These are phyloP conservation scores for Scytalidium lignicola DNA, from an alignment of 2,329 filamentous ascomycete species.

Conservation along the genomic window DNA sequence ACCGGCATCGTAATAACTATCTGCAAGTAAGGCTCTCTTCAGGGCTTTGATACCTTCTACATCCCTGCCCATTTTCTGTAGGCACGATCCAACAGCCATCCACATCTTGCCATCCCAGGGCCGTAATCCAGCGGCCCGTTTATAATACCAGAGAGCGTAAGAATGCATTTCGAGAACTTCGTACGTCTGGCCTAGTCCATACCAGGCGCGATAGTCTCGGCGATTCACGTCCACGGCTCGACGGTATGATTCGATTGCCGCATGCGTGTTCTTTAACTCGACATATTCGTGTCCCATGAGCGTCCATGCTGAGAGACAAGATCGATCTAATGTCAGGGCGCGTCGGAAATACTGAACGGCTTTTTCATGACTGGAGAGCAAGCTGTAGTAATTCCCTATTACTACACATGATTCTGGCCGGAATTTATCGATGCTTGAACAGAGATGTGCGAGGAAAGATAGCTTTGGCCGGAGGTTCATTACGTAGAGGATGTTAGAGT, in stretches of 20 bases:
- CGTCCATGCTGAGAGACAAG: conserved; percentile 93
- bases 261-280: conserved; percentile 97
- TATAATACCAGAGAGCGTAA: conserved; percentile 96
- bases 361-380: conserved; percentile 94
- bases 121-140: conserved; percentile 86
- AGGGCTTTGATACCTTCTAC: conserved; percentile 92
- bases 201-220: conserved; percentile 96
- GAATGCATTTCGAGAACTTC: conserved; percentile 98
- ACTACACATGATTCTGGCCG: conserved; percentile 95
- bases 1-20: conserved; percentile 75
- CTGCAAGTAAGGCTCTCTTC: conserved; percentile 84
- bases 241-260: conserved; percentile 93
- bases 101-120: conserved; percentile 99
- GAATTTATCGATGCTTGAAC: conserved; percentile 89
- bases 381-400: conserved; percentile 93
- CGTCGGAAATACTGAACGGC: conserved; percentile 96
- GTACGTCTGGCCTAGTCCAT: conserved; percentile 93
- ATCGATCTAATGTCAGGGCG: conserved; percentile 82
- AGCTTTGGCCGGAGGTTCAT: conserved; percentile 83
- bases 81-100: conserved; percentile 90
- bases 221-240: conserved; percentile 94
- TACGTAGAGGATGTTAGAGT: conserved; percentile 96
- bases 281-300: conserved; percentile 99
- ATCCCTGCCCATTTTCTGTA: conserved; percentile 81
- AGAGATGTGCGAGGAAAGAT: conserved; percentile 86